Percentiles rank a stretch among this genome's conserved stretches.
Evolutionary conservation across 2,329 filamentous ascomycete genomes (phyloP).

Genomic region (Aureobasidium sp.): DNA sequence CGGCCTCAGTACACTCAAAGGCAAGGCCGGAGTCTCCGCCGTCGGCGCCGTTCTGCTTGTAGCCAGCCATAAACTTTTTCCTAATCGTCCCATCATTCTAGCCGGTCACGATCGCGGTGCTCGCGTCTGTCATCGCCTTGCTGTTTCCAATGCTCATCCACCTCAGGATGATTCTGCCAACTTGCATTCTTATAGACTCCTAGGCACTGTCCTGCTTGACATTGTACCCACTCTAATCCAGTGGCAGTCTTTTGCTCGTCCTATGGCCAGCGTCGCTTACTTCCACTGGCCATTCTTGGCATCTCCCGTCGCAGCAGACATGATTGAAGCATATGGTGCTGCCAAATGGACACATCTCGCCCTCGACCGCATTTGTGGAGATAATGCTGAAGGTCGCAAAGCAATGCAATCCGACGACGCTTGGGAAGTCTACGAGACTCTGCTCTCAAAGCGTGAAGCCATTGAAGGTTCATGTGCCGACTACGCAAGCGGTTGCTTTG

Average conservation of each 20-base stretch:
- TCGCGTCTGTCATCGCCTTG: constrained; percentile 43
- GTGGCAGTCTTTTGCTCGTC: constrained; percentile 37
- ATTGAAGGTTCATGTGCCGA: constrained; percentile 42
- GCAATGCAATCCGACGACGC: constrained; percentile 32
- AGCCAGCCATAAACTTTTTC: constrained; percentile 31
- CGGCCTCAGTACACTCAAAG: constrained; percentile 34
- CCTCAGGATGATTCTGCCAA: constrained; percentile 8
- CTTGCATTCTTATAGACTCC: constrained; percentile 29
- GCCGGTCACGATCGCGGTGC: constrained; percentile 47
- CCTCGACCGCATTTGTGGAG: constrained; percentile 28
- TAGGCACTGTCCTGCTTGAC: constrained; percentile 40
- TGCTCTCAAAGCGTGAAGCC: constrained; percentile 38
- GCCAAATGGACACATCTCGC: constrained; percentile 32
- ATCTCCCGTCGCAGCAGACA: constrained; percentile 37
- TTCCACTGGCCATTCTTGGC: constrained; percentile 50
- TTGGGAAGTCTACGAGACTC: constrained; percentile 37
- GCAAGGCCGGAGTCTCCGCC: constrained; percentile 27
- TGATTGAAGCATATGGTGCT: constrained; percentile 40
- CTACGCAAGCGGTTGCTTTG: constrained; percentile 39
- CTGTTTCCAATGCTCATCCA: constrained; percentile 34
- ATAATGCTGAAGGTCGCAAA: constrained; percentile 26
- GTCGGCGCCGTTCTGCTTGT: constrained; percentile 39
- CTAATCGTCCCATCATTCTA: constrained; percentile 35
- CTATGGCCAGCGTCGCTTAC: constrained; percentile 32
- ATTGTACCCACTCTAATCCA: constrained; percentile 44